Percentiles rank a stretch among this genome's conserved stretches.
Conservation (phyloP, 2,329 filamentous ascomycete species). For the Xylaria sp. region DNA sequence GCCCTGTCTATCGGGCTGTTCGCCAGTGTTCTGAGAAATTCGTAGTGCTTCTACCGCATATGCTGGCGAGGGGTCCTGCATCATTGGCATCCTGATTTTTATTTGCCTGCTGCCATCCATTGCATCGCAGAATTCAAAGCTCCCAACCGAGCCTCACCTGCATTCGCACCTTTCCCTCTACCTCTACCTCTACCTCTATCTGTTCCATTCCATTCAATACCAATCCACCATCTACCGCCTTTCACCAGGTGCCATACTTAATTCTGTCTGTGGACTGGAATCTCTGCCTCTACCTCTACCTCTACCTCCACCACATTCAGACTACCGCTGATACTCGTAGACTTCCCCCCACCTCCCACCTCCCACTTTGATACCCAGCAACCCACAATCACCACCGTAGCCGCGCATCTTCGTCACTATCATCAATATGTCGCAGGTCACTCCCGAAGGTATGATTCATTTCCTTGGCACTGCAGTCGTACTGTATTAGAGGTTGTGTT, state of each 20-base stretch:
- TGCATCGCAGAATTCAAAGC: neutral
- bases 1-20: neutral
- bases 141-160: neutral
- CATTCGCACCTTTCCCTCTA: neutral
- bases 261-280: neutral
- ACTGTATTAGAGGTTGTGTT: neutral
- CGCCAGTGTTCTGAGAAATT: neutral
- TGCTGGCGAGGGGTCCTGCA: neutral
- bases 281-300: too few relatives aligned
- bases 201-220: too few relatives aligned
- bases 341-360: neutral
- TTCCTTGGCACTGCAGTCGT: neutral
- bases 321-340: neutral
- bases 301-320: neutral
- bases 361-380: neutral
- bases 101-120: neutral
- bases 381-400: neutral
- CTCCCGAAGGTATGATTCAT: constrained; percentile 43
- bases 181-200: neutral
- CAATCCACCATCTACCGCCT: too few relatives aligned
- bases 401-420: neutral
- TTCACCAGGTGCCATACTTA: too few relatives aligned
- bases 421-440: constrained; percentile 37
- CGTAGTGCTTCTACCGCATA: neutral
- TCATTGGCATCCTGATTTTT: neutral